Evolutionary conservation across 345 rosid genomes (phyloP).

Genomic region (Arabidopsis thaliana): DNA sequence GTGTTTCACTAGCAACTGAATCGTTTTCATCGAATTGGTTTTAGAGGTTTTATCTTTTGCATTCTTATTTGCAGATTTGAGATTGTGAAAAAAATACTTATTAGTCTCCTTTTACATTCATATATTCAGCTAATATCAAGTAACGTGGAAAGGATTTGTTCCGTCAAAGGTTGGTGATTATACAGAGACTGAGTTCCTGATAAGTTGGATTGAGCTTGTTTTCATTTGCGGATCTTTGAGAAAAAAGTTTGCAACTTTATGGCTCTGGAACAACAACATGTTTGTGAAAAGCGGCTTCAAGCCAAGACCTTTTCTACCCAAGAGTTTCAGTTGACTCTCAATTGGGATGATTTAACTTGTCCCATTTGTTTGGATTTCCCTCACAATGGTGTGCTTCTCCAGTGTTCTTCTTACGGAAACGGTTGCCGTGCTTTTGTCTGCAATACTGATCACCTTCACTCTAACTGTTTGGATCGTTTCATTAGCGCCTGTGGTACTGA

Average conservation of each 20-base stretch:
- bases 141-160: background rate
- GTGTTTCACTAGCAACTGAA: background rate
- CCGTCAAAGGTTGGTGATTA: too few species aligned
- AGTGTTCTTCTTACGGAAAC: conserved; percentile 74
- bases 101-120: conserved; percentile 6
- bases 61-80: conserved; percentile 6
- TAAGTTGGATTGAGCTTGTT: conserved; percentile 25
- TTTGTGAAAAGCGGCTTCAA: conserved; percentile 45
- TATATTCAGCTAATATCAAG: conserved; percentile 18
- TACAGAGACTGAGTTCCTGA: background rate
- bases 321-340: conserved; percentile 59
- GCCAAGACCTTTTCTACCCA: conserved; percentile 44
- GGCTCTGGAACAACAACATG: conserved; percentile 48
- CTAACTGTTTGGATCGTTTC: conserved; percentile 91
- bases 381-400: conserved; percentile 88
- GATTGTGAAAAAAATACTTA: background rate
- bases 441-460: conserved; percentile 84
- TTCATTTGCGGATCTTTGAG: conserved; percentile 32
- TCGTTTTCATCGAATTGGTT: conserved; percentile 18
- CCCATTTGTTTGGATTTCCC: conserved; percentile 96
- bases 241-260: conserved; percentile 42
- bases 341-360: conserved; percentile 81
- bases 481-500: conserved; percentile 71
- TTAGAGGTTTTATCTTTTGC: background rate
- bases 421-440: conserved; percentile 93